Evolutionary conservation across 352 stramenopile genomes (phyloP).

Genomic region (Bremia lactucae): DNA sequence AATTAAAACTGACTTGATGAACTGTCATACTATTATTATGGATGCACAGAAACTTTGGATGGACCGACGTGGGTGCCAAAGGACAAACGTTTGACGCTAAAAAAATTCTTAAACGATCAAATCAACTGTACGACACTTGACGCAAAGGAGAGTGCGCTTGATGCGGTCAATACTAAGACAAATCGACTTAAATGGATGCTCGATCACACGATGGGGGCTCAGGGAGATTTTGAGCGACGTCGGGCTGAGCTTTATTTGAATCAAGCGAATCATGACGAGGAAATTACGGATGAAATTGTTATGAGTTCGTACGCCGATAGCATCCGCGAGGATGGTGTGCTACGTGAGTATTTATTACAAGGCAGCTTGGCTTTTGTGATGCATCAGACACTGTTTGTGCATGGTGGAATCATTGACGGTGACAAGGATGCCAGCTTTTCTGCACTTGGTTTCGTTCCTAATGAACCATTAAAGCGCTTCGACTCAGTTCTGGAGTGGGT

Average conservation of each 20-base stretch:
- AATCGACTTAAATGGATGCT: slow-evolving; percentile 87
- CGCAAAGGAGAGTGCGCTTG: slow-evolving; percentile 5
- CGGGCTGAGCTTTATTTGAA: slow-evolving; percentile 52
- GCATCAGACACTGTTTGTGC: slow-evolving; percentile 88
- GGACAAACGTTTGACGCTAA: slow-evolving; percentile 42
- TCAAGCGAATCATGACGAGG: not conserved
- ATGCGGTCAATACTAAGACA: slow-evolving; percentile 54
- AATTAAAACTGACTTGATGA: not conserved
- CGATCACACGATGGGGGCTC: slow-evolving; percentile 84
- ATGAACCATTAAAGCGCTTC: slow-evolving; percentile 18
- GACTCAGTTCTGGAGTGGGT: slow-evolving; percentile 43
- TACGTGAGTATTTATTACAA: slow-evolving; percentile 80
- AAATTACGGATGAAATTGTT: slow-evolving; percentile 67
- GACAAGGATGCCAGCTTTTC: slow-evolving; percentile 24
- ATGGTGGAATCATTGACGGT: slow-evolving; percentile 77
- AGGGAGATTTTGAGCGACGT: slow-evolving; percentile 84
- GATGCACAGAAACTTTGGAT: slow-evolving; percentile 44
- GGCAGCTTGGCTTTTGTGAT: slow-evolving; percentile 70
- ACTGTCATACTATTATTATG: too few relatives aligned
- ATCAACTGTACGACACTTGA: not conserved
- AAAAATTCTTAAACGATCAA: slow-evolving; percentile 33
- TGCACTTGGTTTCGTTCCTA: slow-evolving; percentile 70
- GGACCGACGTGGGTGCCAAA: slow-evolving; percentile 56
- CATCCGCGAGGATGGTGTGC: slow-evolving; percentile 53
- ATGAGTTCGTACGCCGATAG: slow-evolving; percentile 69